phyloP scores from a whole-genome alignment of 345 rosid species.

The Corchorus capsularis region DNA sequence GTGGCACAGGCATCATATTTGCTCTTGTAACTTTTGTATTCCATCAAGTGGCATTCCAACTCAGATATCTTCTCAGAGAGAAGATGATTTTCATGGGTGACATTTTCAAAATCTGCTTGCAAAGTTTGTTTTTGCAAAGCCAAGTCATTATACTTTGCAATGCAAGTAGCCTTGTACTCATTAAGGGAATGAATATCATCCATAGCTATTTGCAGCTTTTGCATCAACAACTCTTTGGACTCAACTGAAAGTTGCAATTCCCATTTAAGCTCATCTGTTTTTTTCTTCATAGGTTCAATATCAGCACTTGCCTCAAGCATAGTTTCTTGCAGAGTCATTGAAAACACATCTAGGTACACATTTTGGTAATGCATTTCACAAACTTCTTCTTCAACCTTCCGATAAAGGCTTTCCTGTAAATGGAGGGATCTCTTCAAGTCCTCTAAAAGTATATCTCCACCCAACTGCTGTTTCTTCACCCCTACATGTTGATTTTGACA shows the following conservation, averaged over 20 bases:
- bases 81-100: conserved; percentile 58
- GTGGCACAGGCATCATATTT: conserved; percentile 55
- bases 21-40: conserved; percentile 49
- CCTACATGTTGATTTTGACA: conserved; percentile 46
- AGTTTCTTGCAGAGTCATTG: conserved; percentile 65
- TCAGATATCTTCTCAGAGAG: conserved; percentile 68
- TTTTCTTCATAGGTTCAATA: conserved; percentile 46
- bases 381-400: conserved; percentile 81
- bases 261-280: conserved; percentile 49
- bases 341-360: conserved; percentile 75
- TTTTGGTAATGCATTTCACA: conserved; percentile 67
- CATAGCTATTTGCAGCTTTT: conserved; percentile 63
- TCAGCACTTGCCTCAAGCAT: conserved; percentile 61
- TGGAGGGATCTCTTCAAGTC: conserved; percentile 76
- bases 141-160: conserved; percentile 60
- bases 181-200: conserved; percentile 66
- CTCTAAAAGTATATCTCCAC: conserved; percentile 73
- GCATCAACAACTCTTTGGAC: conserved; percentile 61
- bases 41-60: conserved; percentile 61
- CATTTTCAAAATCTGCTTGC: conserved; percentile 52
- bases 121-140: conserved; percentile 58
- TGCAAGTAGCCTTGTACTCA: conserved; percentile 55
- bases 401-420: conserved; percentile 75
- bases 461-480: conserved; percentile 50
- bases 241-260: conserved; percentile 66